Base-by-base conservation (phyloP, 225 moss, liverwort and hornwort genomes). In the Straminergon stramineum region DNA sequence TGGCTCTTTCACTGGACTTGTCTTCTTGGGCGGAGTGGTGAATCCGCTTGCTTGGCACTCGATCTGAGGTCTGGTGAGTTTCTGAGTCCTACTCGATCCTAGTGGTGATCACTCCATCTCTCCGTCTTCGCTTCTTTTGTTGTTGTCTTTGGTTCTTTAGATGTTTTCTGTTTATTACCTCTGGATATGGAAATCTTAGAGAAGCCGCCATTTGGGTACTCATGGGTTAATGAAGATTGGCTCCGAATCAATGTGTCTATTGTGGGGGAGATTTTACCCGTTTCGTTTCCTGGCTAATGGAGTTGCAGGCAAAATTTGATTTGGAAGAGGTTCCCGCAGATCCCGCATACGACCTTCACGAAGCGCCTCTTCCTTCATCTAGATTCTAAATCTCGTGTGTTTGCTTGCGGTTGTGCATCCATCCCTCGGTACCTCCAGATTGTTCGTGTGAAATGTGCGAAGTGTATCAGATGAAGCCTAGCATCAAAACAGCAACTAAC, bases 241-340 rank as follows among this genome's bases (percentile, higher is more conserved):
- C 66, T 85, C 37, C 52, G 85, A 83, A 65, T 68, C 84, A 87
- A 63, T 58, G 52, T 70, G 91, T 79, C 52, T 67, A 57, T 13
- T 83, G 60, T 85, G 69, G 26, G 37, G 56, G 32, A 11, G n/a
- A 21, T 75, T 51, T 45, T 64, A 39, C 62, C 67, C 39, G 63
- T 75, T 68, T 82, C 80, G 64, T 20, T 65, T 41, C 37, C 15
- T 83, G 57, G 73, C 39, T 89, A 41, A 78, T 56, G 56, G 56
- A 56, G 56, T 56, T 90, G 90, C 94, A 96, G 94, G 95, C 93
- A 80, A 95, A 97, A 90, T 97, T 97, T 66, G 93, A 94, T 88
- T 94, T 93, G 81, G 93, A 92, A 87, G 94, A 93, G 86, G 84
- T 51, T 61, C 92, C 84, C 63, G 45, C 57, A 85, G 88, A 88